These are phyloP conservation scores for Phylloporus sp. DNA, from an alignment of 1,284 basidiomycete genomes.

Conservation along the genomic window DNA sequence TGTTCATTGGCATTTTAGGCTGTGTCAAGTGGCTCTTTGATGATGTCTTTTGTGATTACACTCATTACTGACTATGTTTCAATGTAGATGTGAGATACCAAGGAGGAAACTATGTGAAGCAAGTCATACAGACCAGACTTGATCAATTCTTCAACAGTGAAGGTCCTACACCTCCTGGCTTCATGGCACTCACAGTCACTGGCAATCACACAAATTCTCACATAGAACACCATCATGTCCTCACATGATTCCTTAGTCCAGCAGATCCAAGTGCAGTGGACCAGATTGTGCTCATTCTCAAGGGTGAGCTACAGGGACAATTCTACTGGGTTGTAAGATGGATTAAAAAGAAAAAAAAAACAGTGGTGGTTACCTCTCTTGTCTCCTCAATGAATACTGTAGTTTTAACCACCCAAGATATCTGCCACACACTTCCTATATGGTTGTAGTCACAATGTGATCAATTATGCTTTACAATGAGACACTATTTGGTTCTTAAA, in stretches of 20 bases:
- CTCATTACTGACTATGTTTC: neutral
- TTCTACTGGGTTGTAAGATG: slow-evolving; percentile 7
- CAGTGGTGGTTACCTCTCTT: neutral
- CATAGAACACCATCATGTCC: slow-evolving; percentile 10
- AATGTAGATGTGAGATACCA: slow-evolving; percentile 1
- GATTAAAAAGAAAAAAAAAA: slow-evolving; percentile 8
- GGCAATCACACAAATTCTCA: too few relatives aligned
- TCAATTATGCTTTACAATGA: too few relatives aligned
- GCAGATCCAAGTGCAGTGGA: neutral
- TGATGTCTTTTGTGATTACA: neutral
- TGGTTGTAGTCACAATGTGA: too few relatives aligned
- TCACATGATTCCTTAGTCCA: slow-evolving; percentile 4
- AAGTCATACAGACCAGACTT: slow-evolving; percentile 7
- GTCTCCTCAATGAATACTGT: too few relatives aligned
- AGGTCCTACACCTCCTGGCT: neutral
- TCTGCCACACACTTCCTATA: too few relatives aligned
- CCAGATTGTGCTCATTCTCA: neutral
- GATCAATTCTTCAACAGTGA: slow-evolving; percentile 7
- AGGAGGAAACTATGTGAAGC: slow-evolving; percentile 5
- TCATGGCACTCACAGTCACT: too few relatives aligned
- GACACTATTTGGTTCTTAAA: too few relatives aligned
- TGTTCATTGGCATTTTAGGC: neutral
- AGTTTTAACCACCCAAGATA: too few relatives aligned
- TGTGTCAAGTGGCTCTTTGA: slow-evolving; percentile 6
- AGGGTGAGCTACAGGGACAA: slow-evolving; percentile 3